Conservation (phyloP, 2,329 filamentous ascomycete species). For the Pezicula radicicola region DNA sequence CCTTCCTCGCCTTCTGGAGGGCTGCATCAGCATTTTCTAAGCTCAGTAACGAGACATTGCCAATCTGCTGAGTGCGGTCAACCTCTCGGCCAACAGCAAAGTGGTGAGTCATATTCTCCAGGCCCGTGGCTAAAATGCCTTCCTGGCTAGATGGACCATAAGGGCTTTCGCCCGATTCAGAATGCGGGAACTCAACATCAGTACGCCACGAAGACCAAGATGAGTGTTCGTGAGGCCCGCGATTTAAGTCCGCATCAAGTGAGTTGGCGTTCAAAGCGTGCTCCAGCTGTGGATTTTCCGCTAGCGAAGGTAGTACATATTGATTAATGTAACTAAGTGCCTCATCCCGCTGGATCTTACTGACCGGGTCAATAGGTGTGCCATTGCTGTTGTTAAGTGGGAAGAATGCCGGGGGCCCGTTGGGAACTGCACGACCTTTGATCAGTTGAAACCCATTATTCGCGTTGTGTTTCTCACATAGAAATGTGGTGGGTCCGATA, state of each 20-base stretch:
- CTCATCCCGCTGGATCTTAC: conserved; percentile 65
- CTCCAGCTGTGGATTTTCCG: conserved; percentile 30
- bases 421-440: conserved; percentile 62
- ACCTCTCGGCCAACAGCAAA: conserved; percentile 25
- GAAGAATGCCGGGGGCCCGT: conserved; percentile 60
- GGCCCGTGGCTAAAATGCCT: conserved; percentile 24
- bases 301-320: conserved; percentile 53
- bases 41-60: conserved; percentile 47
- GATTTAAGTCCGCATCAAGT: conserved; percentile 23
- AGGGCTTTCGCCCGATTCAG: conserved; percentile 11
- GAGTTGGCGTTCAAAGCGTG: conserved; percentile 29
- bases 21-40: conserved; percentile 62
- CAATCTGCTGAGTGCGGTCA: conserved; percentile 22
- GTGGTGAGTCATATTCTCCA: conserved; percentile 29
- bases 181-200: conserved; percentile 10
- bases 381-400: conserved; percentile 34
- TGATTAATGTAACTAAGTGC: conserved; percentile 68
- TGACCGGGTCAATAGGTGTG: conserved; percentile 52
- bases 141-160: conserved; percentile 19
- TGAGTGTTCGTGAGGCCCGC: conserved; percentile 16
- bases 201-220: conserved; percentile 25
- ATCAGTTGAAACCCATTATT: conserved; percentile 59
- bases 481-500: conserved; percentile 52
- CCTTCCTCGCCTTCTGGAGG: conserved; percentile 46
- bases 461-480: conserved; percentile 52